phyloP scores from a whole-genome alignment of 306 rosid species.

The Medicago truncatula region DNA sequence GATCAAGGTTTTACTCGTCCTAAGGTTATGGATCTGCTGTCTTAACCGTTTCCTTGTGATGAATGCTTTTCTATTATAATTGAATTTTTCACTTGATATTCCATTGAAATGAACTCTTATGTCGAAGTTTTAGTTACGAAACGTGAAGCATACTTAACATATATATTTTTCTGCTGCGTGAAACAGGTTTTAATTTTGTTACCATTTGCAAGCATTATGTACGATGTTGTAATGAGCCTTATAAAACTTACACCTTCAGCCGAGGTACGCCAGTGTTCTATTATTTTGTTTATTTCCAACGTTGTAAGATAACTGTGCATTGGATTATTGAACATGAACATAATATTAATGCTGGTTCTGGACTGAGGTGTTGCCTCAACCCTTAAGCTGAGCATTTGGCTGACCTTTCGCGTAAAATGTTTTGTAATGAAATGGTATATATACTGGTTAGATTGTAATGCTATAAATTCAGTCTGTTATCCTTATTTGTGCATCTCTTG shows the following conservation, averaged over 20 bases:
- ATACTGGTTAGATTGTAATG: background rate
- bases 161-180: slow-evolving; percentile 34
- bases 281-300: background rate
- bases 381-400: background rate
- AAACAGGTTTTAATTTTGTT: slow-evolving; percentile 80
- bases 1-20: slow-evolving; percentile 98
- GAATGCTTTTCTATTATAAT: slow-evolving; percentile 1
- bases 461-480: background rate
- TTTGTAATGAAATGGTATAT: background rate
- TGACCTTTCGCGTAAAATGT: background rate
- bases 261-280: slow-evolving; percentile 61
- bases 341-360: background rate
- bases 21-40: slow-evolving; percentile 66
- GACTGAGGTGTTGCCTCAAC: background rate
- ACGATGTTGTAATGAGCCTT: slow-evolving; percentile 82
- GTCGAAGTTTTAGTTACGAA: slow-evolving; percentile 18
- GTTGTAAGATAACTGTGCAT: slow-evolving; percentile 1
- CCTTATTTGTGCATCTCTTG: background rate
- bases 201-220: slow-evolving; percentile 73
- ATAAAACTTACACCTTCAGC: slow-evolving; percentile 79
- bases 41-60: slow-evolving; percentile 26
- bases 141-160: slow-evolving; percentile 14
- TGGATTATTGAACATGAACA: slow-evolving; percentile 2
- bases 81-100: slow-evolving; percentile 22
- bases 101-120: slow-evolving; percentile 22